Conservation (phyloP, 306 rosid species). For the Castanea crenata region DNA sequence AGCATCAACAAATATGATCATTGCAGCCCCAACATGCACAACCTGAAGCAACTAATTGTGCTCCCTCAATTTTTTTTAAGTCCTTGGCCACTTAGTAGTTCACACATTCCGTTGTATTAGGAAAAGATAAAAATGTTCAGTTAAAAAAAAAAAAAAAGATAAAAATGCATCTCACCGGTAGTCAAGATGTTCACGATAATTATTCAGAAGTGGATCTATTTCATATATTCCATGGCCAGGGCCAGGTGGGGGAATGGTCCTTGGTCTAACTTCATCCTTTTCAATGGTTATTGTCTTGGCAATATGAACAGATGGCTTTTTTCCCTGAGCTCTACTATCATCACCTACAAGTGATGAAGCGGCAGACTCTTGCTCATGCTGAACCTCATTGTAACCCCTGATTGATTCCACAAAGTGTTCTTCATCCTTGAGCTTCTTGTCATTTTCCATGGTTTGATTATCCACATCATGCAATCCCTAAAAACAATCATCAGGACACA, state of each 20-base stretch:
- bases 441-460: conserved; percentile 44
- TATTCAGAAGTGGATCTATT: conserved; percentile 61
- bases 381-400: conserved; percentile 27
- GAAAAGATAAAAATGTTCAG: background rate
- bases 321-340: conserved; percentile 33
- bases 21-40: background rate
- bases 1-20: background rate
- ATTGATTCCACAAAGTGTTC: conserved; percentile 24
- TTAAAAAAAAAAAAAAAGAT: background rate
- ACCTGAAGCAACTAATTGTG: conserved; percentile 6
- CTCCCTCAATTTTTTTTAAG: background rate
- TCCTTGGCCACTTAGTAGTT: conserved; percentile 18
- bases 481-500: conserved; percentile 25
- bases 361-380: conserved; percentile 38
- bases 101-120: background rate
- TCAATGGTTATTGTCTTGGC: conserved; percentile 23
- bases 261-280: conserved; percentile 31
- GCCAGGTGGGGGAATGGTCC: conserved; percentile 73
- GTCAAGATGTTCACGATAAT: conserved; percentile 65
- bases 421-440: conserved; percentile 23
- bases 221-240: conserved; percentile 77
- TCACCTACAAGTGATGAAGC: conserved; percentile 31
- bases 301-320: conserved; percentile 37
- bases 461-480: conserved; percentile 46
- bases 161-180: conserved; percentile 69